Conservation (phyloP, 108 stramenopile genomes). For the Conticribra guillardii region DNA sequence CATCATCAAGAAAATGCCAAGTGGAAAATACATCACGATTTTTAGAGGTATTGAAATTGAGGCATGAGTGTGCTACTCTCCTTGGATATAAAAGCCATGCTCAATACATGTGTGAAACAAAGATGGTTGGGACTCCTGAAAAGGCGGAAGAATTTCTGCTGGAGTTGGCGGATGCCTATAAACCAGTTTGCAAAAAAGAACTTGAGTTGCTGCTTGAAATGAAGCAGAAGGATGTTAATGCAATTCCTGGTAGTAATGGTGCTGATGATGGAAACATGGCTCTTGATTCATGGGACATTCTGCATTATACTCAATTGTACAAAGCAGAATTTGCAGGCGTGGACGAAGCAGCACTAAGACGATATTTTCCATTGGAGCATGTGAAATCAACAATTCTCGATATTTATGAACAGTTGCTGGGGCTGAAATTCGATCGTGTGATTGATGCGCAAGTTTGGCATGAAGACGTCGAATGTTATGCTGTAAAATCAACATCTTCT, state of each 20-base stretch:
- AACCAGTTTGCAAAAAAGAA: slow-evolving; percentile 1
- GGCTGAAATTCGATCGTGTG: slow-evolving; percentile 11
- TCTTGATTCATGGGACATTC: slow-evolving; percentile 26
- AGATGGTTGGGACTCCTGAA: slow-evolving; percentile 8
- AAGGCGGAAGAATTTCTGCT: slow-evolving; percentile 6
- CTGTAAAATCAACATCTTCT: slow-evolving; percentile 1
- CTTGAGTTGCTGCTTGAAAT: slow-evolving; percentile 1
- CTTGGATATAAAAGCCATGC: slow-evolving; percentile 16
- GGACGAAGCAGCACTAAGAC: slow-evolving; percentile 23
- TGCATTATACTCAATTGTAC: slow-evolving; percentile 21
- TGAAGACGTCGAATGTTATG: slow-evolving; percentile 28
- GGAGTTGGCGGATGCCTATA: slow-evolving; percentile 7
- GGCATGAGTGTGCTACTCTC: slow-evolving; percentile 6
- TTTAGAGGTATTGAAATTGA: slow-evolving; percentile 5
- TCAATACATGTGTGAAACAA: slow-evolving; percentile 7
- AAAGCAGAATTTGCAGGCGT: slow-evolving; percentile 14
- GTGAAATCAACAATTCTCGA: slow-evolving; percentile 15
- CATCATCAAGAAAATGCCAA: slow-evolving; percentile 14
- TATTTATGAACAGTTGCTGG: slow-evolving; percentile 25
- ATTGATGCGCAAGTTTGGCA: slow-evolving; percentile 27
- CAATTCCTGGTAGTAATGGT: not conserved
- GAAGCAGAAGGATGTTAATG: not conserved
- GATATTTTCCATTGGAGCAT: slow-evolving; percentile 23
- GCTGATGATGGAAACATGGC: not conserved
- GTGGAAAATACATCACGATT: slow-evolving; percentile 16